phyloP scores from a whole-genome alignment of 164 flowering plant genomes.

The Amborella trichopoda region DNA sequence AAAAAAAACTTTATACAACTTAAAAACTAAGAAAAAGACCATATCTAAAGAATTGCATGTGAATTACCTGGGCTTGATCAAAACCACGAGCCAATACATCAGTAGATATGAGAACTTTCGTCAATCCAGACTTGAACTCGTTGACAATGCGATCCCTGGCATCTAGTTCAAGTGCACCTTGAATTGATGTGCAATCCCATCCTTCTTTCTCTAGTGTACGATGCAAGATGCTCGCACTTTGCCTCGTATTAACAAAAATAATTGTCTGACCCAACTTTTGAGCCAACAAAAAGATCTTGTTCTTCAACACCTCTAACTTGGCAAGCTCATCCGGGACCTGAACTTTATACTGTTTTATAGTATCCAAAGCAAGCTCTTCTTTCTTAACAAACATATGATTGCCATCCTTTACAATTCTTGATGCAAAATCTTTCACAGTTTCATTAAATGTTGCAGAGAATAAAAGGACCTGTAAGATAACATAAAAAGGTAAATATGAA shows the following conservation, averaged over 20 bases:
- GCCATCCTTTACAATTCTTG: slow-evolving; percentile 48
- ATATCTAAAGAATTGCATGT: not conserved
- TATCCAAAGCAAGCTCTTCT: slow-evolving; percentile 81
- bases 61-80: slow-evolving; percentile 84
- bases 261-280: slow-evolving; percentile 84
- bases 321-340: slow-evolving; percentile 63
- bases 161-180: slow-evolving; percentile 54
- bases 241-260: slow-evolving; percentile 60
- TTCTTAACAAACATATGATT: slow-evolving; percentile 87
- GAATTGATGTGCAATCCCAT: slow-evolving; percentile 71
- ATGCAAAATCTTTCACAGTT: slow-evolving; percentile 58
- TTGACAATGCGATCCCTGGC: slow-evolving; percentile 77
- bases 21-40: not conserved
- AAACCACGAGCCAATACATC: slow-evolving; percentile 95
- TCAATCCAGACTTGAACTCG: slow-evolving; percentile 81
- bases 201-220: slow-evolving; percentile 37
- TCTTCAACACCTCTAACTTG: slow-evolving; percentile 53
- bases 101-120: slow-evolving; percentile 86
- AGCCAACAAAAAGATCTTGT: slow-evolving; percentile 62
- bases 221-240: slow-evolving; percentile 52
- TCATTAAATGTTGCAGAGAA: slow-evolving; percentile 95
- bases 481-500: too few species aligned
- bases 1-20: not conserved
- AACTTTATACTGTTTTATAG: slow-evolving; percentile 87
- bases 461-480: slow-evolving; percentile 52